phyloP scores from a whole-genome alignment of 805 yeast species.

The Kurtzmaniella fragi region DNA sequence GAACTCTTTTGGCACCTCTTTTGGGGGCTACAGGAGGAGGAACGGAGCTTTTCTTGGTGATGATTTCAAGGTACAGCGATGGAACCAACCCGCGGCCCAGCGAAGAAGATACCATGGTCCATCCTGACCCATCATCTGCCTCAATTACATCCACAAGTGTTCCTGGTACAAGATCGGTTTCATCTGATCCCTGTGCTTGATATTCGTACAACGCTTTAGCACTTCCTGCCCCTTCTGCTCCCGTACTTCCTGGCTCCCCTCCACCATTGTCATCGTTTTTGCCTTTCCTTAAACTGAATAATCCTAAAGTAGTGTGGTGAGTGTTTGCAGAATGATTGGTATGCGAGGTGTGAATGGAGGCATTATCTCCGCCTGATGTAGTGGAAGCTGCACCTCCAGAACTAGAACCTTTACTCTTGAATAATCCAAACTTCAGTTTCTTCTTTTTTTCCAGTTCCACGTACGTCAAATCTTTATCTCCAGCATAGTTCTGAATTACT shows the following conservation, averaged over 20 bases:
- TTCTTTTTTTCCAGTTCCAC: conserved; percentile 47
- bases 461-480: conserved; percentile 63
- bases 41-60: conserved; percentile 2
- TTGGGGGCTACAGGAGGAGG: conserved; percentile 58
- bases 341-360: conserved; percentile 18
- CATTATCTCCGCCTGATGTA: conserved; percentile 18
- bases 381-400: conserved; percentile 8
- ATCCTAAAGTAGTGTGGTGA: conserved; percentile 27
- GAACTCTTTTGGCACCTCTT: conserved; percentile 61
- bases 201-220: conserved; percentile 63
- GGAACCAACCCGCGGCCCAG: conserved; percentile 78
- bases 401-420: conserved; percentile 23
- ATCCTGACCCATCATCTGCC: conserved; percentile 86
- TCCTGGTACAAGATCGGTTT: conserved; percentile 56
- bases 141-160: conserved; percentile 56
- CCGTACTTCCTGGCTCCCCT: conserved; percentile 8
- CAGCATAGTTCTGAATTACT: conserved; percentile 80
- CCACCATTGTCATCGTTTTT: conserved; percentile 22
- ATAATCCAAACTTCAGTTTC: conserved; percentile 56
- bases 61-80: conserved; percentile 62
- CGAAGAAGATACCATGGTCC: conserved; percentile 62
- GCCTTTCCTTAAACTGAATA: conserved; percentile 34
- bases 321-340: conserved; percentile 27
- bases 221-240: conserved; percentile 6
- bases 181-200: conserved; percentile 69